A percentile compares a stretch with the other conserved stretches of the same genome.
These are phyloP conservation scores for Hymenoscyphus occultus DNA, from an alignment of 2,329 filamentous ascomycete species.

Conservation along the genomic window DNA sequence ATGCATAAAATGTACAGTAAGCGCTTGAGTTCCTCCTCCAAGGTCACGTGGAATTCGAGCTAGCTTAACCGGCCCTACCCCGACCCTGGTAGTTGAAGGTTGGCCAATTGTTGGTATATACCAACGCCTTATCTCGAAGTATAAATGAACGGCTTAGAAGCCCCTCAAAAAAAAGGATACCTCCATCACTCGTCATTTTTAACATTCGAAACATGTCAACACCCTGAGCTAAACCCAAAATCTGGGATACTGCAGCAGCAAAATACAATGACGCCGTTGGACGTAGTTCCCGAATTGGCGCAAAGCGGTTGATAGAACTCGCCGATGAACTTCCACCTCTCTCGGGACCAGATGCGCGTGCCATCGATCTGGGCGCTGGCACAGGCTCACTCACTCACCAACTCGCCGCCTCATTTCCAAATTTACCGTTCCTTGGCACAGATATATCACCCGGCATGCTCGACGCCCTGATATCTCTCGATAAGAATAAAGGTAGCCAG, in stretches of 20 bases:
- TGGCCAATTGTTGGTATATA: too few species aligned
- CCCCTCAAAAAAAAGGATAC: too few species aligned
- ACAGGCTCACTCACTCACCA: slow-evolving; percentile 9
- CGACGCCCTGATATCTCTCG: not conserved
- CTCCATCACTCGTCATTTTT: not conserved
- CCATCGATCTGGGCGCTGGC: slow-evolving; percentile 14
- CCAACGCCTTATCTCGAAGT: too few species aligned
- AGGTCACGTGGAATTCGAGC: too few species aligned
- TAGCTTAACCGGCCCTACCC: too few species aligned
- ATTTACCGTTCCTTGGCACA: slow-evolving; percentile 10
- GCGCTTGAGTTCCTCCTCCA: too few species aligned
- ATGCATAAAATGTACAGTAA: too few species aligned
- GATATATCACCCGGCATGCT: slow-evolving; percentile 16
- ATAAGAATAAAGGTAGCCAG: not conserved
- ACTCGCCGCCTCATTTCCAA: slow-evolving; percentile 8
- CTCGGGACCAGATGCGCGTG: slow-evolving; percentile 3
- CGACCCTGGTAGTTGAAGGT: too few species aligned
- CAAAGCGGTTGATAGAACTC: slow-evolving; percentile 1
- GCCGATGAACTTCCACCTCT: slow-evolving; percentile 3
- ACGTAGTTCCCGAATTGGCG: not conserved
- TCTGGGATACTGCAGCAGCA: slow-evolving; percentile 9
- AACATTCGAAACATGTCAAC: not conserved
- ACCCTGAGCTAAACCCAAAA: not conserved
- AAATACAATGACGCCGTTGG: slow-evolving; percentile 13
- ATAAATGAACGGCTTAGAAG: too few species aligned